Base-by-base conservation (phyloP, 176 grass and related monocot genomes). In the Oryza nivara region DNA sequence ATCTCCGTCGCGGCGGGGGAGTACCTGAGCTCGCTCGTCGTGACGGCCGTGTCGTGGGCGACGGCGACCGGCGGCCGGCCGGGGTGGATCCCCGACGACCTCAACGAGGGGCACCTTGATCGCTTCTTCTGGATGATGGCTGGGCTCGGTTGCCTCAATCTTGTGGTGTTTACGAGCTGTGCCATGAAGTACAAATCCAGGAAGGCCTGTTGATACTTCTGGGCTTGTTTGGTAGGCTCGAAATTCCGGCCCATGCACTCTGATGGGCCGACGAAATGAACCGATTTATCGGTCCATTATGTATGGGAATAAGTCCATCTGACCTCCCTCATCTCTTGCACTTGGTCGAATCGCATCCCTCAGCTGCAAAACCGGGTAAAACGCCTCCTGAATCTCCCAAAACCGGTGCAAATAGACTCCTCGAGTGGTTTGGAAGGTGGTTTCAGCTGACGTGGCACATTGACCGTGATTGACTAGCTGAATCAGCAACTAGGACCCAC, bases 21-120 rank as follows among this genome's bases (percentile, higher is more conserved):
- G 82, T 93, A 90, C 74, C 77, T 90, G 68, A 93, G 86, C 61
- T 90, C 92, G 22, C 22, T 93, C 23, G 71, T 93, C 11, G 60
- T 93, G n/a, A 77, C 85, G 9, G 9, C 60, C 9, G 82, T 88
- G 6, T 48, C 86, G 36, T 64, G 56, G 65, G 58, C 68, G 8
- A 90, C 88, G 7, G 26, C 68, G 6, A 17, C 20, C 17, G 74
- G 52, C 17, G 85, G 68, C 3, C 80, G 45, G 6, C 74, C 82
- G 0, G 91, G 91, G 15, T 93, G 91, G 88, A 88, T 93, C n/a
- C 82, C 91, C 17, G 91, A 90, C 47, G 85, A 93, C 82, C 22
- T 86, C 78, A 86, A 90, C 34, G 34, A 88, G 13, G 88, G 91
- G 12, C 88, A 86, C 36, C 81, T 93, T 20, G 91, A 93, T 80